phyloP scores from a whole-genome alignment of 306 rosid genomes.

The Astragalus glycyphyllos region DNA sequence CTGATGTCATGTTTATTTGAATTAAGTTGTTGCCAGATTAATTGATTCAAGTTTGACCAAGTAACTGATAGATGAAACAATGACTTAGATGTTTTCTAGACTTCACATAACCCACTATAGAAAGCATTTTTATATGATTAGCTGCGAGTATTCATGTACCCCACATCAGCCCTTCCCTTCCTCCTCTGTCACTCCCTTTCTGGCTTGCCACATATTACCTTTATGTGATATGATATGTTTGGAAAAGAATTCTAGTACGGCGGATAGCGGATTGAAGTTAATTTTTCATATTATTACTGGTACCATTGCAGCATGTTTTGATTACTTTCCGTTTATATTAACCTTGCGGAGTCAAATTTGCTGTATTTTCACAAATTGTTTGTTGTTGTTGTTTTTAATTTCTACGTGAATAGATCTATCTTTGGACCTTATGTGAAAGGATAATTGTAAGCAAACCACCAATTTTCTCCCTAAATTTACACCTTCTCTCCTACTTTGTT shows the following conservation, averaged over 20 bases:
- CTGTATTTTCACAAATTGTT: constrained; percentile 8
- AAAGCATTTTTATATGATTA: constrained; percentile 5
- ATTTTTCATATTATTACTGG: neutral
- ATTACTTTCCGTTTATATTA: constrained; percentile 11
- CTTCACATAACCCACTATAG: neutral
- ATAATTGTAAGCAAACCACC: neutral
- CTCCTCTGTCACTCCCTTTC: neutral
- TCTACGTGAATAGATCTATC: constrained; percentile 3
- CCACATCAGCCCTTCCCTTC: neutral
- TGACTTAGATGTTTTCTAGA: constrained; percentile 13
- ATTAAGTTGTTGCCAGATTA: constrained; percentile 11
- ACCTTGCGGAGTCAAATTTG: neutral
- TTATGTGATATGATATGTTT: neutral
- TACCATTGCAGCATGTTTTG: neutral
- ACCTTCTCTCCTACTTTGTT: too few relatives aligned
- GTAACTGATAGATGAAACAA: neutral
- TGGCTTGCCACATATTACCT: neutral
- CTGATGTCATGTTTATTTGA: constrained; percentile 4
- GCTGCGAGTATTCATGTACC: neutral
- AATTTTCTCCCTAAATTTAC: too few relatives aligned
- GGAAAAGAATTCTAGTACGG: neutral
- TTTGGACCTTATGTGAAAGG: constrained; percentile 2
- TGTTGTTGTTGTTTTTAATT: neutral
- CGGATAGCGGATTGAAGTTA: neutral
- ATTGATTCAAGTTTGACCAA: constrained; percentile 13